Conservation (phyloP, 306 rosid species). For the Corylus heterophylla region DNA sequence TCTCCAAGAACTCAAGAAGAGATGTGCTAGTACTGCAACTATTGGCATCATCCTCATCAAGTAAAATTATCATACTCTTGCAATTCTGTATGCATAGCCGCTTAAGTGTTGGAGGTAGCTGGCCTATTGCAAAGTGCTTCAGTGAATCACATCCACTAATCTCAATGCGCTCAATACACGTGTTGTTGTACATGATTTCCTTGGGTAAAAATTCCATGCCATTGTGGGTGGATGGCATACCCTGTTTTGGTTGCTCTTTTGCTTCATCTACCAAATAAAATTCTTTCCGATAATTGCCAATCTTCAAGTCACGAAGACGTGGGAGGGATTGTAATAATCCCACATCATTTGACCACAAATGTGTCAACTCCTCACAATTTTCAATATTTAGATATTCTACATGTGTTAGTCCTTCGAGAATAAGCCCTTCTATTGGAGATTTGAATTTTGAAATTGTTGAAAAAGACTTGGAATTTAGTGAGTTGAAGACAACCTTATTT, state of each 20-base stretch:
- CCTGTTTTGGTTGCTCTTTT: background rate
- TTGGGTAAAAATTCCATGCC: constrained; percentile 9
- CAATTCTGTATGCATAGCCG: background rate
- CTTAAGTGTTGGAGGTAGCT: constrained; percentile 12
- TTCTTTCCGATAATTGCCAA: background rate
- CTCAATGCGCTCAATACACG: background rate
- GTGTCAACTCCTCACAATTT: background rate
- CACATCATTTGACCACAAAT: background rate
- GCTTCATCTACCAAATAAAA: background rate
- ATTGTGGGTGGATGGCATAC: background rate
- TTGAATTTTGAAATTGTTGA: background rate
- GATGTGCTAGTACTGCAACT: background rate
- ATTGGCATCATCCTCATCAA: background rate
- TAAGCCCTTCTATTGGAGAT: background rate
- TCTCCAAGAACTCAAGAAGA: background rate
- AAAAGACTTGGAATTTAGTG: background rate
- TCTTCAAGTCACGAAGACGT: background rate
- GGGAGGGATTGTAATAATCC: background rate
- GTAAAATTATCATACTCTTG: background rate
- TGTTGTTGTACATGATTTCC: background rate
- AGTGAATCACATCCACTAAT: constrained; percentile 15
- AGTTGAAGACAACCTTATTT: background rate
- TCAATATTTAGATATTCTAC: too few relatives aligned
- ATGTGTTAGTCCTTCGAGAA: background rate
- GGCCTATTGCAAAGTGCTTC: constrained; percentile 9